These are phyloP conservation scores for Kalaharituber pfeilii DNA, from an alignment of 2,329 filamentous ascomycete genomes.

Conservation along the genomic window DNA sequence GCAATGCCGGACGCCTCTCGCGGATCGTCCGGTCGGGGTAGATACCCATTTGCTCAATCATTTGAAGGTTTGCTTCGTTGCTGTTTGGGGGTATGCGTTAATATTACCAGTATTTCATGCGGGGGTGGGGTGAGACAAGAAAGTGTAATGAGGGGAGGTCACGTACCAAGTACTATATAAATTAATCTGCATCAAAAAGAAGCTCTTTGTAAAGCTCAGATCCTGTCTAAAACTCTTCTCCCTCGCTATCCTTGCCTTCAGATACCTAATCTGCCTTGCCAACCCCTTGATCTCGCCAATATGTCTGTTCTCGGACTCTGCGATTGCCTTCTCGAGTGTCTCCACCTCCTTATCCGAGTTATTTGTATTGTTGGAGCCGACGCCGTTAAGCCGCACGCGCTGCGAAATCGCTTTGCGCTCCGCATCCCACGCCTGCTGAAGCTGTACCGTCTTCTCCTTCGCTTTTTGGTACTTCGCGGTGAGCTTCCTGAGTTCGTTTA, in stretches of 20 bases:
- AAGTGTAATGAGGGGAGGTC: conserved; percentile 8
- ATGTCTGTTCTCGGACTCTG: conserved; percentile 51
- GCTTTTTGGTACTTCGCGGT: conserved; percentile 20
- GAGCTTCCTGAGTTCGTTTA: conserved; percentile 16
- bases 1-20: conserved; percentile 32
- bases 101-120: conserved; percentile 9
- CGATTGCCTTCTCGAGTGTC: conserved; percentile 33
- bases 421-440: conserved; percentile 22
- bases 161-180: conserved; percentile 83
- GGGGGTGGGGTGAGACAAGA: not conserved
- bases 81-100: conserved; percentile 35
- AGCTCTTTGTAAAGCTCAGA: conserved; percentile 72
- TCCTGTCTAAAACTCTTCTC: conserved; percentile 66
- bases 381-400: conserved; percentile 22
- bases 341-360: conserved; percentile 23
- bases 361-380: conserved; percentile 16
- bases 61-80: conserved; percentile 76
- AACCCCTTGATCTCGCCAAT: conserved; percentile 63
- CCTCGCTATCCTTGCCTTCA: conserved; percentile 62
- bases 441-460: conserved; percentile 22
- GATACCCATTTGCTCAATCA: conserved; percentile 69
- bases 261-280: conserved; percentile 76
- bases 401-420: conserved; percentile 13
- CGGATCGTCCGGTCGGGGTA: conserved; percentile 32
- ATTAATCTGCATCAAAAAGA: conserved; percentile 60